phyloP scores from a whole-genome alignment of 768 basidiomycete species.

The Collybia mongolica region DNA sequence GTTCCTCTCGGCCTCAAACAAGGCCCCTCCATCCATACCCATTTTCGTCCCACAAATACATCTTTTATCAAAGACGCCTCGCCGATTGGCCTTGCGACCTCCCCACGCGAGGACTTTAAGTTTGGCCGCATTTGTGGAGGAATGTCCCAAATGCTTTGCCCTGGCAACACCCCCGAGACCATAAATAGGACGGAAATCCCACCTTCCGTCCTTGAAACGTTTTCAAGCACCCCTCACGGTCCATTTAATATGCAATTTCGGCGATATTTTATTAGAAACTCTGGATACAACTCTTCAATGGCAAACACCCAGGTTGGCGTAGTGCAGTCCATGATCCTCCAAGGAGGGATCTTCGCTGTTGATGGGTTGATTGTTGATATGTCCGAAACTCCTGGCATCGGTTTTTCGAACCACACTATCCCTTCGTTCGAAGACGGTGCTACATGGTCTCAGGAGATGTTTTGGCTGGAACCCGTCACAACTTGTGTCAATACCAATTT shows the following conservation, averaged over 20 bases:
- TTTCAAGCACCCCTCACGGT: conserved; percentile 18
- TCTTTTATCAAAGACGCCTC: conserved; percentile 16
- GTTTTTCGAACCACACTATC: conserved; percentile 15
- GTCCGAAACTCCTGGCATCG: conserved; percentile 15
- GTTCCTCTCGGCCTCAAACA: conserved; percentile 18
- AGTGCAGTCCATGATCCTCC: conserved; percentile 16
- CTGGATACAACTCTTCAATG: conserved; percentile 8
- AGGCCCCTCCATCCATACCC: conserved; percentile 6
- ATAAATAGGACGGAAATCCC: conserved; percentile 14
- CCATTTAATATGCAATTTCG: conserved; percentile 20
- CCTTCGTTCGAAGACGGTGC: conserved; percentile 7
- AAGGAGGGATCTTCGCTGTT: conserved; percentile 15
- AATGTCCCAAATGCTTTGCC: conserved; percentile 10
- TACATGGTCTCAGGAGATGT: conserved; percentile 18
- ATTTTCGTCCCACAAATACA: conserved; percentile 2
- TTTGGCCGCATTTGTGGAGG: conserved; percentile 18
- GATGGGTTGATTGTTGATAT: conserved; percentile 19
- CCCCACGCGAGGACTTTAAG: conserved; percentile 2
- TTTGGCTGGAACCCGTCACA: conserved; percentile 22
- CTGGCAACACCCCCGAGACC: conserved; percentile 10
- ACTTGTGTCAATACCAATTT: conserved; percentile 21
- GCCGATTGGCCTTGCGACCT: conserved; percentile 7
- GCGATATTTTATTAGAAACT: conserved; percentile 13
- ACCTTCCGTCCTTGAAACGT: conserved; percentile 8
- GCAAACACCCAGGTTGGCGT: conserved; percentile 2